These are phyloP conservation scores for Podaxis pistillaris DNA, from an alignment of 768 basidiomycete genomes.

Conservation along the genomic window DNA sequence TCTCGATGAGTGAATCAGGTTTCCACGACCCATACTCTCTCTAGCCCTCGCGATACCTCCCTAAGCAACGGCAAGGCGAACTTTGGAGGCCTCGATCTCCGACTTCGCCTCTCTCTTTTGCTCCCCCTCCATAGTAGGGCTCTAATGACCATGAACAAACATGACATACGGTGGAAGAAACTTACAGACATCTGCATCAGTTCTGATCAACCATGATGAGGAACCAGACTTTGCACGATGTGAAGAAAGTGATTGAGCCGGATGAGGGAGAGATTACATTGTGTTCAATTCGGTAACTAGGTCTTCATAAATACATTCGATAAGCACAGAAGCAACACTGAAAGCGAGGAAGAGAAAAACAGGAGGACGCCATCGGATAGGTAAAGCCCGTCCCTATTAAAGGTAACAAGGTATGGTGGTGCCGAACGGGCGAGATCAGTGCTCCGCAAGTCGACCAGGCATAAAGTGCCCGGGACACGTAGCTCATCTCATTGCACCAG, in stretches of 20 bases:
- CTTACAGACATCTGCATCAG: conserved; percentile 36
- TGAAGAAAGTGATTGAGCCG: conserved; percentile 18
- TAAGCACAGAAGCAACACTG: background rate
- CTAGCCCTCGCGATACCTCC: conserved; percentile 52
- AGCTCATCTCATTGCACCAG: conserved; percentile 14
- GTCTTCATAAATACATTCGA: too few relatives aligned
- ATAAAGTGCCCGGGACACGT: background rate
- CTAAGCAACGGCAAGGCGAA: background rate
- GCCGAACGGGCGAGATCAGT: conserved; percentile 17
- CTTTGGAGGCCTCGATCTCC: background rate
- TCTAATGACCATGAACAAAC: background rate
- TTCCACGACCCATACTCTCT: conserved; percentile 52
- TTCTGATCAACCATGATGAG: conserved; percentile 26
- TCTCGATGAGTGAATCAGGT: conserved; percentile 43
- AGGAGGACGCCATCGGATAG: conserved; percentile 10
- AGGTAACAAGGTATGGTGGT: conserved; percentile 14
- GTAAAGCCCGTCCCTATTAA: conserved; percentile 14
- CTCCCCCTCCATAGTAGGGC: too few relatives aligned
- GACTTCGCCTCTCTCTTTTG: background rate
- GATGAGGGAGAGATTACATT: conserved; percentile 28
- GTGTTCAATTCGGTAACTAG: too few relatives aligned
- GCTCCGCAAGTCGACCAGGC: conserved; percentile 1
- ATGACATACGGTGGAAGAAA: conserved; percentile 20
- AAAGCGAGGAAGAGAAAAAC: background rate
- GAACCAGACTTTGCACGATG: conserved; percentile 28